These are phyloP conservation scores for Xylaria castorea DNA, from an alignment of 495 filamentous ascomycete species.

Conservation along the genomic window DNA sequence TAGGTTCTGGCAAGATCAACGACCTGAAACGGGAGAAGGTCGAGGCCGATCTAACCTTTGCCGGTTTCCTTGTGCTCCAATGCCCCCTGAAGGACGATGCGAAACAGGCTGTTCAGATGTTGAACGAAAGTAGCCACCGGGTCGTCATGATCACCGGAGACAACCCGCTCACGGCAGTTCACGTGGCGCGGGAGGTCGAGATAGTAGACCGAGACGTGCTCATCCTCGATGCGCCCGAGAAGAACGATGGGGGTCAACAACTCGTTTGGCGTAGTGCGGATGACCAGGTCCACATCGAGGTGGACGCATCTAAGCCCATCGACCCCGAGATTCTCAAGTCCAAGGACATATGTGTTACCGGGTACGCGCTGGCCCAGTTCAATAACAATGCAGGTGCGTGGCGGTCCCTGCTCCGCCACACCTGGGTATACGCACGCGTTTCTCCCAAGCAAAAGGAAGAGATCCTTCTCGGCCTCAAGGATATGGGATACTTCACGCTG, in stretches of 20 bases:
- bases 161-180: constrained; percentile 94
- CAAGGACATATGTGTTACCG: constrained; percentile 96
- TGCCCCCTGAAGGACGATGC: constrained; percentile 97
- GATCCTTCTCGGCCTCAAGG: constrained; percentile 93
- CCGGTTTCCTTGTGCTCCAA: constrained; percentile 94
- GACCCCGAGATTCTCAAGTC: constrained; percentile 80
- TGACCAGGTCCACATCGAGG: constrained; percentile 85
- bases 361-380: constrained; percentile 90
- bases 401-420: constrained; percentile 77
- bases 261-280: constrained; percentile 96
- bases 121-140: constrained; percentile 98
- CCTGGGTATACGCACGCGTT: constrained; percentile 98
- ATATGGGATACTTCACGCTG: constrained; percentile 94
- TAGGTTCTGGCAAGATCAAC: constrained; percentile 85
- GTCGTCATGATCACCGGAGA: constrained; percentile 99
- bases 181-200: constrained; percentile 94
- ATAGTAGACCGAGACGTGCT: constrained; percentile 96
- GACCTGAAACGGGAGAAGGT: constrained; percentile 91
- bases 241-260: constrained; percentile 79
- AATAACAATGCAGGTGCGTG: constrained; percentile 75
- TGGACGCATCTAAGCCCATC: constrained; percentile 81
- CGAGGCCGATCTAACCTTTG: constrained; percentile 83
- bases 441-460: constrained; percentile 99
- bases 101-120: constrained; percentile 89
- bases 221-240: constrained; percentile 93